Evolutionary conservation across 306 rosid species (phyloP).

Genomic region (Erythrophleum fordii): DNA sequence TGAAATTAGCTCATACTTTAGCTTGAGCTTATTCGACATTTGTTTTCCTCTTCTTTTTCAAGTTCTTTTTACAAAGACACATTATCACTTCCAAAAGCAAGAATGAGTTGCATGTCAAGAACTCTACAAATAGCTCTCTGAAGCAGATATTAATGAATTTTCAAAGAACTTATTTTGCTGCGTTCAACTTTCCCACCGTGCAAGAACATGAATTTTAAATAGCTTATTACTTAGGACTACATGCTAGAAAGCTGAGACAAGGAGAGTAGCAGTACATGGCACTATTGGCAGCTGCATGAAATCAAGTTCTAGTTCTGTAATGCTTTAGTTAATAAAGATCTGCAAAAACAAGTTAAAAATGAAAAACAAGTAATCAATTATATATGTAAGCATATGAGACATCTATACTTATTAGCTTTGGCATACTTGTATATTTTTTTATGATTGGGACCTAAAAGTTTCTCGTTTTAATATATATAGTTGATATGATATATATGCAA

Average conservation of each 20-base stretch:
- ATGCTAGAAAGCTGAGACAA: neutral
- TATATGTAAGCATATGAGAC: neutral
- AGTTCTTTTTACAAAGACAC: neutral
- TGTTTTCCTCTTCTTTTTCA: slow-evolving; percentile 14
- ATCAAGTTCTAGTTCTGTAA: slow-evolving; percentile 5
- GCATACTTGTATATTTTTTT: neutral
- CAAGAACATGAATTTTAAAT: neutral
- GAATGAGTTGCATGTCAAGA: slow-evolving; percentile 31
- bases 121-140: slow-evolving; percentile 28
- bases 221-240: neutral
- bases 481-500: neutral
- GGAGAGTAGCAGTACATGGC: neutral
- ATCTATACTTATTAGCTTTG: neutral
- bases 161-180: slow-evolving; percentile 16
- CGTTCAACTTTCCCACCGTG: slow-evolving; percentile 29
- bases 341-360: neutral
- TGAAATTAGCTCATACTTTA: neutral
- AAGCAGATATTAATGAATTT: slow-evolving; percentile 26
- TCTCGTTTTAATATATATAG: neutral
- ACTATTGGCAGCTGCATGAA: slow-evolving; percentile 33
- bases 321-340: neutral
- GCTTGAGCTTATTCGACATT: neutral
- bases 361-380: neutral
- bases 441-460: neutral
- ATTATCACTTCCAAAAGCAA: slow-evolving; percentile 16